Percentiles rank a stretch among this genome's conserved stretches.
phyloP scores from a whole-genome alignment of 2,329 filamentous ascomycete species.

The Fusarium metavorans region DNA sequence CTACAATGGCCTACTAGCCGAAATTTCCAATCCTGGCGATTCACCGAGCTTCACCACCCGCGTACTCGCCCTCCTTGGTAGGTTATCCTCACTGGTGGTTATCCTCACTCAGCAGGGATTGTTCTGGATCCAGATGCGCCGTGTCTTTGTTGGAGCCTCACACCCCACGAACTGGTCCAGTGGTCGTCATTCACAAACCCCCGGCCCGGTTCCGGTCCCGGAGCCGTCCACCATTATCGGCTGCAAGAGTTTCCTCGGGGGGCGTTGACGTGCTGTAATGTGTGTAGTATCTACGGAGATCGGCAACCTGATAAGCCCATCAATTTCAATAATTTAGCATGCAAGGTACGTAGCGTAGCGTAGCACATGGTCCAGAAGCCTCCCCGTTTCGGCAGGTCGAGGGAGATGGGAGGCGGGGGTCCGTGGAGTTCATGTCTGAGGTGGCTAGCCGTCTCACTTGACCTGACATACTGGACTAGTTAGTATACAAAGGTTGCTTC shows the following conservation, averaged over 20 bases:
- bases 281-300: slow-evolving; percentile 6
- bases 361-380: slow-evolving; percentile 28
- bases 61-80: slow-evolving; percentile 15
- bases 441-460: not conserved
- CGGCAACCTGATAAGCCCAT: not conserved
- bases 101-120: slow-evolving; percentile 2
- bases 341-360: not conserved
- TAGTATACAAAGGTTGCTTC: not conserved
- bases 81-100: not conserved
- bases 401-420: slow-evolving; percentile 18
- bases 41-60: slow-evolving; percentile 27
- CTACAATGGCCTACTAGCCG: slow-evolving; percentile 17
- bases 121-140: not conserved
- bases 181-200: slow-evolving; percentile 19
- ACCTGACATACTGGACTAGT: slow-evolving; percentile 3
- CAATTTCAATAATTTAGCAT: slow-evolving; percentile 1
- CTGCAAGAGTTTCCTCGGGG: slow-evolving; percentile 5
- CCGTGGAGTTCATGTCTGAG: not conserved
- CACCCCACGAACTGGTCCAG: slow-evolving; percentile 11
- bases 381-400: slow-evolving; percentile 37
- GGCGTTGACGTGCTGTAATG: not conserved
- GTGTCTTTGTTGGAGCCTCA: not conserved
- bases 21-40: slow-evolving; percentile 2
- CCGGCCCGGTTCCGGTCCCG: slow-evolving; percentile 44
- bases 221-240: slow-evolving; percentile 29